phyloP scores from a whole-genome alignment of 2,329 filamentous ascomycete species.

The Dothideomycetes sp. region DNA sequence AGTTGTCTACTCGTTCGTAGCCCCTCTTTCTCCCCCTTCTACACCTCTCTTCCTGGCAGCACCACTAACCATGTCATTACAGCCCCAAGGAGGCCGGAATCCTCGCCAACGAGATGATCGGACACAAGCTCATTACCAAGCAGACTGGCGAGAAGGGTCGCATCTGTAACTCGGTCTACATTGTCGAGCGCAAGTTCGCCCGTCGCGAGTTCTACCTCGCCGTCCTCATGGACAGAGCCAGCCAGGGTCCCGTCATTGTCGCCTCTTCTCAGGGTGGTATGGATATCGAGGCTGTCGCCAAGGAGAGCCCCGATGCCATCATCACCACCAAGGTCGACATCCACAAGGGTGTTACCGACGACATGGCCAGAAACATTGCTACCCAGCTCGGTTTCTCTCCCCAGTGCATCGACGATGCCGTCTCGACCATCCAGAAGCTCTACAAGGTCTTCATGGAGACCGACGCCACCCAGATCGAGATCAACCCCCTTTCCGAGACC shows the following conservation, averaged over 20 bases:
- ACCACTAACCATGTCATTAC: conserved; percentile 16
- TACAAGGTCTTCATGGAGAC: conserved; percentile 99
- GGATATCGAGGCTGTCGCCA: conserved; percentile 97
- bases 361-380: conserved; percentile 83
- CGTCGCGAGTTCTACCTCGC: conserved; percentile 98
- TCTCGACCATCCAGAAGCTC: conserved; percentile 94
- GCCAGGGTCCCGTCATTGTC: conserved; percentile 89
- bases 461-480: conserved; percentile 98
- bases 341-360: conserved; percentile 88
- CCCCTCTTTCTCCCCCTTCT: not conserved
- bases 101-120: conserved; percentile 99
- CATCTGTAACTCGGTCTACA: conserved; percentile 95
- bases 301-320: conserved; percentile 95
- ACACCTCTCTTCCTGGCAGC: not conserved
- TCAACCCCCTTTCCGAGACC: conserved; percentile 97
- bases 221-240: conserved; percentile 91
- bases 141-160: conserved; percentile 91
- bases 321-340: conserved; percentile 90
- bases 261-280: conserved; percentile 97
- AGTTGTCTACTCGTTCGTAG: conserved; percentile 82
- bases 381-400: conserved; percentile 92
- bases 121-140: conserved; percentile 99
- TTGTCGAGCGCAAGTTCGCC: conserved; percentile 99
- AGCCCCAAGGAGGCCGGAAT: conserved; percentile 86
- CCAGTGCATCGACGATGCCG: conserved; percentile 92